Evolutionary conservation across 176 grass and related monocot species (phyloP).

Genomic region (Juncus effusus): DNA sequence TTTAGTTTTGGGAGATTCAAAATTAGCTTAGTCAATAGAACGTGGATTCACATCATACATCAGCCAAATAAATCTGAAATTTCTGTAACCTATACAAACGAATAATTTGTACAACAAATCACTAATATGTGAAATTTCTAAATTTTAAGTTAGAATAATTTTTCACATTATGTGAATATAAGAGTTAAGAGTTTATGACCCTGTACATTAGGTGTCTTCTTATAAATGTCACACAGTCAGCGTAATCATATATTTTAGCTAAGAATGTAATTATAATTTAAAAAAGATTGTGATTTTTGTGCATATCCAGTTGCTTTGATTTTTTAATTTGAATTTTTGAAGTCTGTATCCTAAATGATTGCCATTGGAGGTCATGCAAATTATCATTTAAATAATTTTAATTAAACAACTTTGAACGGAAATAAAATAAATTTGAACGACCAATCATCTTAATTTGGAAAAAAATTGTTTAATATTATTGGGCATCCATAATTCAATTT

Average conservation of each 20-base stretch:
- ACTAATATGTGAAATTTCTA: too few relatives aligned
- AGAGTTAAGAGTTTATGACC: too few relatives aligned
- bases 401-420: neutral
- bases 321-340: conserved; percentile 1
- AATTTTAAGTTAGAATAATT: too few relatives aligned
- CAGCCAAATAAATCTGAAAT: neutral
- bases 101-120: neutral
- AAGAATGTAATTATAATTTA: too few relatives aligned
- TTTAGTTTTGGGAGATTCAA: too few relatives aligned
- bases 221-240: too few relatives aligned
- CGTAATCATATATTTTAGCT: too few relatives aligned
- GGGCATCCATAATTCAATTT: conserved; percentile 12
- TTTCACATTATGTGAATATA: too few relatives aligned
- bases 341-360: neutral
- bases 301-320: neutral
- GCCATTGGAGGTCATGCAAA: neutral
- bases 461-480: conserved; percentile 7
- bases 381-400: neutral
- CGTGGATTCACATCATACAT: conserved; percentile 15
- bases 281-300: neutral
- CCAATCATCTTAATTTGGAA: neutral
- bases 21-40: neutral
- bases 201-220: too few relatives aligned
- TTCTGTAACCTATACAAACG: neutral
- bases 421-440: neutral